Evolutionary conservation across 2,329 filamentous ascomycete genomes (phyloP), one percentile per base, ranked within the genome.

Genomic region (Emericellopsis cladophorae): DNA sequence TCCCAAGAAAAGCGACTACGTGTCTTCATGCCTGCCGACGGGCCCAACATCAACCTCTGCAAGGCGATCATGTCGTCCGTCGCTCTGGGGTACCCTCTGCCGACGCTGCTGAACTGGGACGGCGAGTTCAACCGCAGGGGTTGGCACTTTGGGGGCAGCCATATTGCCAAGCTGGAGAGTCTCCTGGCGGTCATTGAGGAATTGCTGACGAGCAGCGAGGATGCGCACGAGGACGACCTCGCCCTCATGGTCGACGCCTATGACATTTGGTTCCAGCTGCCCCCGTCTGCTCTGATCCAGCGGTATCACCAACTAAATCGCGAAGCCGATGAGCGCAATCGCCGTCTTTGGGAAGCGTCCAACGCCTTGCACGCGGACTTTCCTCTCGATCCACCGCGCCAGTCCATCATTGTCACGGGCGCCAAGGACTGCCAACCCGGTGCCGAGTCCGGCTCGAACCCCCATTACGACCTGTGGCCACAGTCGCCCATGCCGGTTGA

Each of bases 251-350:
- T 64, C 2, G 60, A 64, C 21, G 56, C 59, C 0, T 57, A 64
- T 44, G 58, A 64, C 34, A 47, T 59, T 31, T 63, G 60, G 60
- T 64, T 64, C 34, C 60, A 64, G 39, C 52, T 64, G 1, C 60
- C 60, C 0, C 57, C 59, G 1, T 56, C 57, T 5, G 58, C 61
- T 1, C 51, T 64, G 2, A 52, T 64, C 5, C 43, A 58, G 32
- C 54, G 60, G 7, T 64, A 55, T 41, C 59, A 61, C 39, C 48
- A 49, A 12, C 46, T 62, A 21, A 62, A 62, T 42, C 46, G 45
- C 5, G 53, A 60, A 32, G 59, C 59, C 11, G 51, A 62, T 37
- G 50, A 48, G 4, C 52, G 59, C 7, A 31, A 49, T 3, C 48
- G 42, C 3, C 40, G 44, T 2, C 40, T 53, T 4, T 60, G 58